Evolutionary conservation across 2,329 filamentous ascomycete genomes (phyloP).

Genomic region (Alternaria incomplexa): DNA sequence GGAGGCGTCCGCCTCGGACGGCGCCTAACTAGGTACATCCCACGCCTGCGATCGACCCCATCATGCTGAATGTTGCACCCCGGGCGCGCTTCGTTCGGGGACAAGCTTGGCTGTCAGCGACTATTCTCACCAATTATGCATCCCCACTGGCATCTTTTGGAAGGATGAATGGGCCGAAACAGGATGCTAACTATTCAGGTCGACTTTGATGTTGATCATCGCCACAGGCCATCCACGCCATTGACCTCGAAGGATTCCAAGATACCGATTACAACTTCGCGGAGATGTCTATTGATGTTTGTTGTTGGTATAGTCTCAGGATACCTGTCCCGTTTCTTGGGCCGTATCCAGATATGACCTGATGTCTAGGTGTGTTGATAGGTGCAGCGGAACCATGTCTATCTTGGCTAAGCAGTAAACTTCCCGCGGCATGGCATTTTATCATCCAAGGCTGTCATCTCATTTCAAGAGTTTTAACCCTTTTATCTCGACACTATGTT

Average conservation of each 20-base stretch:
- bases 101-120: not conserved
- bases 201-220: slow-evolving; percentile 2
- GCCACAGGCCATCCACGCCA: not conserved
- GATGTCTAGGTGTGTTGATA: not conserved
- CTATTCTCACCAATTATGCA: not conserved
- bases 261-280: not conserved
- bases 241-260: not conserved
- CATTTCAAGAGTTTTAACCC: not conserved
- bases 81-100: slow-evolving; percentile 1
- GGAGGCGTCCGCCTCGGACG: slow-evolving; percentile 1
- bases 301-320: slow-evolving; percentile 1
- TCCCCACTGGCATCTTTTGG: not conserved
- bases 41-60: not conserved
- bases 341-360: not conserved
- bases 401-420: not conserved
- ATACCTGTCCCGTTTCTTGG: not conserved
- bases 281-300: not conserved
- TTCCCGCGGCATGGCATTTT: not conserved
- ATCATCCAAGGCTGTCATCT: not conserved
- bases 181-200: not conserved
- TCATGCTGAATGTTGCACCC: slow-evolving; percentile 5
- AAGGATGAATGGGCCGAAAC: not conserved
- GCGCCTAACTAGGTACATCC: not conserved
- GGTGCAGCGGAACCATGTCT: not conserved
- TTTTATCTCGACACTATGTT: not conserved